These are phyloP conservation scores for Colletotrichum graminicola DNA, from an alignment of 2,329 filamentous ascomycete genomes.

Conservation along the genomic window DNA sequence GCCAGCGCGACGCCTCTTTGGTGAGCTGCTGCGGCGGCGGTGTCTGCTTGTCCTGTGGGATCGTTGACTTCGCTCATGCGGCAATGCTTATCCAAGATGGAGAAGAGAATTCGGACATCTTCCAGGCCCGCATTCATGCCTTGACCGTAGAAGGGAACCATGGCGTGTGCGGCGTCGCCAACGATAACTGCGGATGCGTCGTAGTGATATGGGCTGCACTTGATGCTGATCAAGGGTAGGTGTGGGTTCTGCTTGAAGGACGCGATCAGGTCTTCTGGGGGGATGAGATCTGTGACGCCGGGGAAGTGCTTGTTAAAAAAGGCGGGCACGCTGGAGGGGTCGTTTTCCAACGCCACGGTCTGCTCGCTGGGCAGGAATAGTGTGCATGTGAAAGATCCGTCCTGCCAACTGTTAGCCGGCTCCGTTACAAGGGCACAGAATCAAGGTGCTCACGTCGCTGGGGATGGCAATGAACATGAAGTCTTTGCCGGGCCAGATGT, in stretches of 20 bases:
- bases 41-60: constrained; percentile 50
- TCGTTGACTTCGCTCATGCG: constrained; percentile 59
- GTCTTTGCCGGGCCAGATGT: constrained; percentile 95
- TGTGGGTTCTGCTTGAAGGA: constrained; percentile 89
- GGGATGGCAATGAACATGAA: constrained; percentile 99
- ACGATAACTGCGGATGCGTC: constrained; percentile 82
- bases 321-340: constrained; percentile 68
- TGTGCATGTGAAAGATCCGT: constrained; percentile 95
- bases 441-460: constrained; percentile 62
- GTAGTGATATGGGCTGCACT: constrained; percentile 90
- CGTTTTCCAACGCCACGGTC: constrained; percentile 75
- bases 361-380: constrained; percentile 84
- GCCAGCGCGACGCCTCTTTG: constrained; percentile 78
- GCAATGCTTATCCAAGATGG: constrained; percentile 78
- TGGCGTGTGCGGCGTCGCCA: constrained; percentile 95
- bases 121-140: constrained; percentile 98
- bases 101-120: constrained; percentile 90
- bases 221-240: constrained; percentile 92
- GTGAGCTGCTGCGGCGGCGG: constrained; percentile 66
- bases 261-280: constrained; percentile 73
- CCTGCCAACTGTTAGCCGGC: constrained; percentile 57
- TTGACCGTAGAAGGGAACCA: constrained; percentile 98
- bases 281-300: constrained; percentile 81
- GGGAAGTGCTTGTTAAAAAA: constrained; percentile 92
- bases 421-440: accelerated